Evolutionary conservation across 805 yeast genomes (phyloP), one percentile per base, ranked within the genome.

Genomic region (Kluyveromyces starmeri): DNA sequence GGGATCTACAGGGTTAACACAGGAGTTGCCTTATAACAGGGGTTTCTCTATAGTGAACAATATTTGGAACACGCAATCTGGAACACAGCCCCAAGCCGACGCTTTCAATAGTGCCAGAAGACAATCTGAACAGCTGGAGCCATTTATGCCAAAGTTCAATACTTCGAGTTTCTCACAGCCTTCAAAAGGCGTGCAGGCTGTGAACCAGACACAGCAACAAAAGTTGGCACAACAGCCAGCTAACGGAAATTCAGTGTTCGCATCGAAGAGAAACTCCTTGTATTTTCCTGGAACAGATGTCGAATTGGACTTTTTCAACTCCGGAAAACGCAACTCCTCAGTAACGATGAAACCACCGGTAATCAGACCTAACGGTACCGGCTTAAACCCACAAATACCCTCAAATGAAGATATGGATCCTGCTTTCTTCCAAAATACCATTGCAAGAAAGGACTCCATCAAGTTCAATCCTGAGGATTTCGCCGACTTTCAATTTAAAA

Each of bases 81-180:
- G 45, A 39, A n/a, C n/a, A n/a, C 35, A 38, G 23, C 28, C 42
- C 16, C 31, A 31, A n/a, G 19, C 26, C 40, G 28, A 13, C 20
- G 37, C 32, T 14, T 39, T 44, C 31, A 41, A 40, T 18, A 37
- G 46, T 4, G 34, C 45, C 9, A 55, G 72, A 42, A 53, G 73
- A 31, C 70, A 67, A n/a, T 62, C 71, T 31, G 75, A 71, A 43
- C 73, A 67, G 34, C 40, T 68, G 32, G 75, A 70, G 35, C 68
- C 72, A 1, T 70, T 68, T 42, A 56, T 62, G 32, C 62, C 70
- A 4, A 53, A 58, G 29, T 46, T 59, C 28, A 52, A 50, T 32
- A 47, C 48, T 1, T 50, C 53, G 4, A 40, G 49, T 7, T 45
- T 47, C 23, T 38, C 47, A 7, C 33, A 30, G 15, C 19, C 25